These are phyloP conservation scores for Astrothelium macrocarpum DNA, from an alignment of 495 filamentous ascomycete species.

Conservation along the genomic window DNA sequence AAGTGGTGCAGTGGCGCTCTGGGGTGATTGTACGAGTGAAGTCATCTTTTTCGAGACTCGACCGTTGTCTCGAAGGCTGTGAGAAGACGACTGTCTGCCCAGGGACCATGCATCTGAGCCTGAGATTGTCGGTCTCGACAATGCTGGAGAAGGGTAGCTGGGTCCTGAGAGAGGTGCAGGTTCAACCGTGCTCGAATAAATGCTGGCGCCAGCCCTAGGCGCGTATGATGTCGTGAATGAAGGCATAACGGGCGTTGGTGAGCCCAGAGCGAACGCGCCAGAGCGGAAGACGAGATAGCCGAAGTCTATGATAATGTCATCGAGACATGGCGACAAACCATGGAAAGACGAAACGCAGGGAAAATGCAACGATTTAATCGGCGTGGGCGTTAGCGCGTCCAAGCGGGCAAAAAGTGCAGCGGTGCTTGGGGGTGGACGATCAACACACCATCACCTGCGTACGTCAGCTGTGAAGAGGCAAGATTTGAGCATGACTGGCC, in stretches of 20 bases:
- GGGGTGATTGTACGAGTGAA: not conserved
- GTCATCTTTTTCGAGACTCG: not conserved
- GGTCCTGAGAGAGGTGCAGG: not conserved
- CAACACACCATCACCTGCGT: constrained; percentile 3
- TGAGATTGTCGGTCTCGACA: not conserved
- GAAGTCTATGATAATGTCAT: not conserved
- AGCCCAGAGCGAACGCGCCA: not conserved
- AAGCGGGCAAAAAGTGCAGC: not conserved
- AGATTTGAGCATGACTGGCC: not conserved
- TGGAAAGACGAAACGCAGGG: not conserved
- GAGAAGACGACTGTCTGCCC: not conserved
- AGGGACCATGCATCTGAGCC: not conserved
- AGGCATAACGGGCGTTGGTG: not conserved
- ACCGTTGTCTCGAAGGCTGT: not conserved
- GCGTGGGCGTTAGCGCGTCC: not conserved
- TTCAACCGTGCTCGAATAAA: not conserved
- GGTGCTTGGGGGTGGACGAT: not conserved
- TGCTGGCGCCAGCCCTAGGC: not conserved
- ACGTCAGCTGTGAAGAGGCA: not conserved
- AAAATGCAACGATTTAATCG: not conserved
- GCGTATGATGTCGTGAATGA: not conserved
- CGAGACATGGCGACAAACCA: not conserved
- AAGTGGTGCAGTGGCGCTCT: not conserved
- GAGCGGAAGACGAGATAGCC: not conserved
- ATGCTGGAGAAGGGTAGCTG: not conserved